Evolutionary conservation across 345 rosid species (phyloP).

Genomic region (Euphorbia lathyris): DNA sequence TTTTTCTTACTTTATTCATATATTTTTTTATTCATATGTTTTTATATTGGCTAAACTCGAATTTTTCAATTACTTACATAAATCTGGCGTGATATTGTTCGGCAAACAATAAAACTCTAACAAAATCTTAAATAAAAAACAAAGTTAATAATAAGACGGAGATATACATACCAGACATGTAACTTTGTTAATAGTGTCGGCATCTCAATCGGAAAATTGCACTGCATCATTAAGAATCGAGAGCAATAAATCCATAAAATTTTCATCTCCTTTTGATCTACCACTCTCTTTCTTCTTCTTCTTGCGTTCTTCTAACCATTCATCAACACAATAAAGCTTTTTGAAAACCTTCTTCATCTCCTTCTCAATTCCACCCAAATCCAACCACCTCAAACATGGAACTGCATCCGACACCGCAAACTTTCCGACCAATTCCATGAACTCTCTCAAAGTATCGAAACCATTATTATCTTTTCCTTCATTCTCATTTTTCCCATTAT

Average conservation of each 20-base stretch:
- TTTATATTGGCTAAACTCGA: too few species aligned
- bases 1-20: too few species aligned
- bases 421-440: slow-evolving; percentile 19
- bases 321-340: slow-evolving; percentile 18
- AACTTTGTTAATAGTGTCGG: slow-evolving; percentile 31
- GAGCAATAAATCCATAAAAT: slow-evolving; percentile 42
- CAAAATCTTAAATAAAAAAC: too few species aligned
- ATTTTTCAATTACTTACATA: too few species aligned
- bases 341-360: slow-evolving; percentile 27
- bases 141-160: too few species aligned
- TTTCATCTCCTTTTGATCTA: slow-evolving; percentile 13
- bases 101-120: too few species aligned
- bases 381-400: slow-evolving; percentile 38
- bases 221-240: slow-evolving; percentile 5
- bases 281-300: not conserved
- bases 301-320: slow-evolving; percentile 13
- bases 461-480: not conserved
- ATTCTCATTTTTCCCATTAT: not conserved
- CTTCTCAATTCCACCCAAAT: slow-evolving; percentile 31
- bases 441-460: slow-evolving; percentile 17
- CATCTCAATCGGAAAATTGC: slow-evolving; percentile 5
- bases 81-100: too few species aligned
- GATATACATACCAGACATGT: slow-evolving; percentile 38
- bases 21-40: too few species aligned
- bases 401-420: slow-evolving; percentile 27